These are phyloP conservation scores for Mycena vitilis DNA, from an alignment of 768 basidiomycete genomes.

Conservation along the genomic window DNA sequence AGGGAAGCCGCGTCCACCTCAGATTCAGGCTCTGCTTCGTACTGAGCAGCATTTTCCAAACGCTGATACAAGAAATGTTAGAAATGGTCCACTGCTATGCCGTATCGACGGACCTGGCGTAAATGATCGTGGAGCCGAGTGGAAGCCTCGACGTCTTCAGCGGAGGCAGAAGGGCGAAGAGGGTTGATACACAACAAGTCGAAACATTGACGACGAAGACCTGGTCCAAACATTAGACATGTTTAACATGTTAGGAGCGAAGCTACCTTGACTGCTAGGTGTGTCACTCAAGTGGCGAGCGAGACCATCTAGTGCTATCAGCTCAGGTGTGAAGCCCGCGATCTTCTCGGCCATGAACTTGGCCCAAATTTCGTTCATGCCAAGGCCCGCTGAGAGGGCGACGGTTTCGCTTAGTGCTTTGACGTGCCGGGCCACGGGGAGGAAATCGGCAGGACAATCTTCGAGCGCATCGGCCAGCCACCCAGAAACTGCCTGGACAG, in stretches of 20 bases:
- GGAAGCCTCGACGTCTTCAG: constrained; percentile 34
- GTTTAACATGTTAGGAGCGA: not conserved
- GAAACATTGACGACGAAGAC: constrained; percentile 54
- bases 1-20: constrained; percentile 35
- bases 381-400: constrained; percentile 76
- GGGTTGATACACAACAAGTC: constrained; percentile 53
- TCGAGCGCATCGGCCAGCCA: constrained; percentile 62
- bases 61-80: constrained; percentile 19
- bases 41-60: constrained; percentile 9
- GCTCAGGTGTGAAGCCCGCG: constrained; percentile 25
- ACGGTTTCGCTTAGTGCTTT: constrained; percentile 59
- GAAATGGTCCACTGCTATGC: constrained; percentile 3
- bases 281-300: constrained; percentile 36
- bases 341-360: constrained; percentile 49
- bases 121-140: constrained; percentile 38
- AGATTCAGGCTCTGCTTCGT: constrained; percentile 8
- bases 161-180: constrained; percentile 40
- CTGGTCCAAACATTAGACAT: constrained; percentile 39
- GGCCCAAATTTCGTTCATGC: constrained; percentile 80
- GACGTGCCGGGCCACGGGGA: constrained; percentile 45
- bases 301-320: constrained; percentile 40
- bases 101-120: constrained; percentile 35
- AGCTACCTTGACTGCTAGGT: constrained; percentile 28
- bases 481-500: constrained; percentile 66
- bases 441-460: constrained; percentile 48